phyloP scores from a whole-genome alignment of 1,139 yeast genomes.

The Blastobotrys aristatus region DNA sequence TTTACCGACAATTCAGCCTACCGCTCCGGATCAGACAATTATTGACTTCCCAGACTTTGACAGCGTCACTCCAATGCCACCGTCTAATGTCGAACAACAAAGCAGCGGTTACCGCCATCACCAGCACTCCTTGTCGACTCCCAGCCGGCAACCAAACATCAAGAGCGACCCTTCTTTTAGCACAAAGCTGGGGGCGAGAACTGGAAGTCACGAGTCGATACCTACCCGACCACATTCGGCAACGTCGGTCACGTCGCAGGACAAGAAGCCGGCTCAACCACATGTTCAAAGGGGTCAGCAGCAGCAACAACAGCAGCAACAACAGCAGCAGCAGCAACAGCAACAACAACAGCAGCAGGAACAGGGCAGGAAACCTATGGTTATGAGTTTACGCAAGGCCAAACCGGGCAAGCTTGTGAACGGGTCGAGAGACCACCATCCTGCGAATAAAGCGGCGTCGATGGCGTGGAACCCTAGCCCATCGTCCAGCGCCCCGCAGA shows the following conservation, averaged over 20 bases:
- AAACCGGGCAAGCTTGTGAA: conserved; percentile 20
- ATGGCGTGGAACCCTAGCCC: conserved; percentile 23
- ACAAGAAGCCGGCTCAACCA: no score
- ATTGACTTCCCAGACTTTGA: conserved; percentile 6
- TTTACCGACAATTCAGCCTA: conserved; percentile 4
- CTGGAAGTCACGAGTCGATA: conserved; percentile 1
- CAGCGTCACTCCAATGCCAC: neutral
- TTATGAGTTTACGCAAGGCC: conserved; percentile 23
- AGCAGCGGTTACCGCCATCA: neutral
- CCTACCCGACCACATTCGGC: conserved; percentile 6
- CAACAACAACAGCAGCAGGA: neutral
- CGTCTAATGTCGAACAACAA: neutral
- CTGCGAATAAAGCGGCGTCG: conserved; percentile 27
- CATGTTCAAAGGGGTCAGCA: no score
- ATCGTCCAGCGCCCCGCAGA: conserved; percentile 13
- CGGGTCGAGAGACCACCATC: conserved; percentile 17
- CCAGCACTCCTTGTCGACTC: neutral
- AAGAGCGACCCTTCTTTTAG: neutral
- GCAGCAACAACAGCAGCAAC: neutral
- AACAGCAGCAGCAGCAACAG: neutral
- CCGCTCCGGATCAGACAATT: conserved; percentile 1
- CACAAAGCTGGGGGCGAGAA: neutral
- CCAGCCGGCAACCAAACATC: neutral
- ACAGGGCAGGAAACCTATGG: conserved; percentile 15
- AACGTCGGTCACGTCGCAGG: neutral